A percentile compares a stretch with the other conserved stretches of the same genome.
Evolutionary conservation across 768 basidiomycete species (phyloP).

Genomic region (Hygrophorus russula): DNA sequence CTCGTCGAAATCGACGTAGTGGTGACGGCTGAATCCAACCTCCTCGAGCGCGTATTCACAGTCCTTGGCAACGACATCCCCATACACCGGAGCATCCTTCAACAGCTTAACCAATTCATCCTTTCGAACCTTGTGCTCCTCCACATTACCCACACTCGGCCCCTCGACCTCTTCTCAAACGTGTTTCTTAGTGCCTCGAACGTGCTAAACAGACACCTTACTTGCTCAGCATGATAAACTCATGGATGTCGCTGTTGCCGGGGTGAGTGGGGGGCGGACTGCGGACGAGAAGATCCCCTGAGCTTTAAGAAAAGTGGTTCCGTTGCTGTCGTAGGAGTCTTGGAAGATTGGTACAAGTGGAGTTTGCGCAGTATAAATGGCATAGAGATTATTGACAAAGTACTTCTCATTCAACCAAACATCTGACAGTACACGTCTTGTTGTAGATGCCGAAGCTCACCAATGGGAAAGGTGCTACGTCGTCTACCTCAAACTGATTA

Average conservation of each 20-base stretch:
- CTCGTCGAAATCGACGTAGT: conserved; percentile 66
- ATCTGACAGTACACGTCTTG: not conserved
- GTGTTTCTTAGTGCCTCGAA: conserved; percentile 29
- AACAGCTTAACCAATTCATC: conserved; percentile 31
- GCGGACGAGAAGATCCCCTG: conserved; percentile 65
- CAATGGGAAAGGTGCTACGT: conserved; percentile 63
- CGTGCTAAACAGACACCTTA: conserved; percentile 53
- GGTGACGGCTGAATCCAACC: conserved; percentile 51
- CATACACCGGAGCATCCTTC: conserved; percentile 43
- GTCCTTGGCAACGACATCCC: conserved; percentile 48
- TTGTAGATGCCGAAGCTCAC: conserved; percentile 60
- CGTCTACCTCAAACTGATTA: conserved; percentile 49
- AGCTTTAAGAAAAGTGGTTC: conserved; percentile 50
- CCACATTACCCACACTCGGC: conserved; percentile 12
- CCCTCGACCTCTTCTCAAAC: conserved; percentile 23
- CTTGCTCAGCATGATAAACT: conserved; percentile 49
- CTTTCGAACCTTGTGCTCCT: conserved; percentile 26
- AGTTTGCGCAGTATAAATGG: conserved; percentile 68
- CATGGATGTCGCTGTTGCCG: conserved; percentile 64
- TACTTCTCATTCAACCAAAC: conserved; percentile 12
- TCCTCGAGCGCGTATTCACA: conserved; percentile 66
- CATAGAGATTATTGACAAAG: conserved; percentile 51
- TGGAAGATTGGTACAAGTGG: conserved; percentile 52
- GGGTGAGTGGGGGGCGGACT: conserved; percentile 61
- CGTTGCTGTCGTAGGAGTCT: conserved; percentile 25